phyloP scores from a whole-genome alignment of 371 early-diverging fungal genomes.

The Rhizomucor miehei region DNA sequence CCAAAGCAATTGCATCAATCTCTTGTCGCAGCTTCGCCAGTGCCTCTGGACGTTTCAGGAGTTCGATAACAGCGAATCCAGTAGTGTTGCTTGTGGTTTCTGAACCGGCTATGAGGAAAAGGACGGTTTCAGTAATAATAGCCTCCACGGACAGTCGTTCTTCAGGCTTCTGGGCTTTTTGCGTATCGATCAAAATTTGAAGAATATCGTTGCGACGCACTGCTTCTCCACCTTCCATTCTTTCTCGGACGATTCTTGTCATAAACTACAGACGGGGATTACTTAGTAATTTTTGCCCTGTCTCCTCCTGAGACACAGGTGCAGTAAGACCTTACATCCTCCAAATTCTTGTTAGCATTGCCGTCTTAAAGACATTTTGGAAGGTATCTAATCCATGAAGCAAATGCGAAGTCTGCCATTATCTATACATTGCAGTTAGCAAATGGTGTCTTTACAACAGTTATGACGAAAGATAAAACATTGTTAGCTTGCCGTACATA shows the following conservation, averaged over 20 bases:
- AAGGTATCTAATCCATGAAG: too few species aligned
- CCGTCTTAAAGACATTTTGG: too few species aligned
- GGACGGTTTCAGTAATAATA: conserved; percentile 29
- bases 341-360: too few species aligned
- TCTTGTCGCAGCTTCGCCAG: conserved; percentile 25
- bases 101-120: conserved; percentile 39
- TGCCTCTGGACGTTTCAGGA: conserved; percentile 21
- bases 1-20: conserved; percentile 15
- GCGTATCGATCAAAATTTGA: conserved; percentile 29
- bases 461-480: too few species aligned
- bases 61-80: conserved; percentile 28
- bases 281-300: neutral
- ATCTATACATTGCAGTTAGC: too few species aligned
- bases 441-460: neutral
- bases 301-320: neutral
- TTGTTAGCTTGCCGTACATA: conserved; percentile 3
- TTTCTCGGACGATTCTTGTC: conserved; percentile 20
- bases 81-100: conserved; percentile 38
- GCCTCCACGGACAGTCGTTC: conserved; percentile 24
- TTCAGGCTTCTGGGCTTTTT: conserved; percentile 15
- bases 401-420: too few species aligned
- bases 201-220: conserved; percentile 34
- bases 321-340: too few species aligned
- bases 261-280: conserved; percentile 21
- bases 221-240: conserved; percentile 12